phyloP scores from a whole-genome alignment of 2,329 filamentous ascomycete species.

The Fusarium temperatum region DNA sequence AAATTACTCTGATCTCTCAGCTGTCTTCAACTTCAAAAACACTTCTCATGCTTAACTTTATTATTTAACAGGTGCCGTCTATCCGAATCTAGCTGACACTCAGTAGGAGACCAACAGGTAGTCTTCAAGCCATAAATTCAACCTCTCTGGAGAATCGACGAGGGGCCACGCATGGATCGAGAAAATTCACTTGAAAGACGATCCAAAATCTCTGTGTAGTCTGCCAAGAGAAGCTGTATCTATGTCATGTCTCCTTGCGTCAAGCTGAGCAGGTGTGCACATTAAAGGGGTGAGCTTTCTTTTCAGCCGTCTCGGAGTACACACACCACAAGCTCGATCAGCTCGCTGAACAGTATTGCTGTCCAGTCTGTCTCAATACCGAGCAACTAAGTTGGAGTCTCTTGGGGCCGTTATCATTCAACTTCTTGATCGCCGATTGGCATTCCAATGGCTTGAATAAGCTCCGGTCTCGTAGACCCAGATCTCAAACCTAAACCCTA shows the following conservation, averaged over 20 bases:
- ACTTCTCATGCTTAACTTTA: fast-evolving
- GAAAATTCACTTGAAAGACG: too few species aligned
- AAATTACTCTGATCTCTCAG: too few species aligned
- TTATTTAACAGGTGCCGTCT: fast-evolving
- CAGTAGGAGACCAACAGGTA: too few species aligned
- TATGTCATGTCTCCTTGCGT: background rate
- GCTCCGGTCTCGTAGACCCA: background rate
- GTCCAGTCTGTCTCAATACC: background rate
- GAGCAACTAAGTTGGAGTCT: fast-evolving
- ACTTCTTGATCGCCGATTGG: background rate
- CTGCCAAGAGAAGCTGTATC: background rate
- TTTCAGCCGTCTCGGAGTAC: background rate
- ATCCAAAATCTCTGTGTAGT: fast-evolving
- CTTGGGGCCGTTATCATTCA: background rate
- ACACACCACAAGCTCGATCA: background rate
- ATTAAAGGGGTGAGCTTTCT: background rate
- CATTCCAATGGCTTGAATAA: background rate
- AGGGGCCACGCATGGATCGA: background rate
- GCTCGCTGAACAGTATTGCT: background rate
- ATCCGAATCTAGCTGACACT: background rate
- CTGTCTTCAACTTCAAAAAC: fast-evolving
- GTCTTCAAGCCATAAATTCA: background rate
- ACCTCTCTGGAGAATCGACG: background rate
- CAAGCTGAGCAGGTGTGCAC: background rate
- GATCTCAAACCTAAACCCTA: background rate